A percentile compares a stretch with the other conserved stretches of the same genome.
Evolutionary conservation across 148 eudicot species (phyloP).

Genomic region (Mesembryanthemum crystallinum): DNA sequence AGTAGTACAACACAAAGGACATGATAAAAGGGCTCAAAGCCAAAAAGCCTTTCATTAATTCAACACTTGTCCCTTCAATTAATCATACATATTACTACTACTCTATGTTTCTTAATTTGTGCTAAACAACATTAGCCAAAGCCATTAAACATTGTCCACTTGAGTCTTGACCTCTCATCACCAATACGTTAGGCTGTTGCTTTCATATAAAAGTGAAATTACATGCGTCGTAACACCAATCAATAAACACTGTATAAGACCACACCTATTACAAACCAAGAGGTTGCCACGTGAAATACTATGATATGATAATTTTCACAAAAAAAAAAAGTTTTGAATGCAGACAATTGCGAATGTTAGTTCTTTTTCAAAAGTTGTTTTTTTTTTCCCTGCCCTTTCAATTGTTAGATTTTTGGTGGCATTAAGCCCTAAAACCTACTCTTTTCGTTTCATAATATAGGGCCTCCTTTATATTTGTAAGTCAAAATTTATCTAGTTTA

Average conservation of each 20-base stretch:
- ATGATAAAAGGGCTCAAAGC: no score
- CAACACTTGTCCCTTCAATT: not conserved
- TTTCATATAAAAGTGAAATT: not conserved
- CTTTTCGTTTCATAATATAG: no score
- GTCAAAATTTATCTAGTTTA: no score
- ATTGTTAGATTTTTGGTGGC: no score
- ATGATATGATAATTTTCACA: no score
- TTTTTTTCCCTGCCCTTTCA: no score
- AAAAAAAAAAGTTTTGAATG: not conserved
- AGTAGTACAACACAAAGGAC: no score
- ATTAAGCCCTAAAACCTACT: no score
- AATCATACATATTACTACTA: not conserved
- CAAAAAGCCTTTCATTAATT: no score
- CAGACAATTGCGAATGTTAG: not conserved
- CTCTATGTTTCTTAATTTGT: conserved; percentile 2
- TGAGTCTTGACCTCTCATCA: not conserved
- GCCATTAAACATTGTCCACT: conserved; percentile 13
- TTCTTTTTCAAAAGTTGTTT: no score
- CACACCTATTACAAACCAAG: not conserved
- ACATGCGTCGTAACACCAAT: not conserved
- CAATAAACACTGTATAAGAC: not conserved
- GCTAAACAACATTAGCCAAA: not conserved
- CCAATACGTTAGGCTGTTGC: not conserved
- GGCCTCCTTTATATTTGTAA: no score
- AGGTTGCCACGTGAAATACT: conserved; percentile 4